These are phyloP conservation scores for Ochetophila trinervis DNA, from an alignment of 306 rosid genomes.

Conservation along the genomic window DNA sequence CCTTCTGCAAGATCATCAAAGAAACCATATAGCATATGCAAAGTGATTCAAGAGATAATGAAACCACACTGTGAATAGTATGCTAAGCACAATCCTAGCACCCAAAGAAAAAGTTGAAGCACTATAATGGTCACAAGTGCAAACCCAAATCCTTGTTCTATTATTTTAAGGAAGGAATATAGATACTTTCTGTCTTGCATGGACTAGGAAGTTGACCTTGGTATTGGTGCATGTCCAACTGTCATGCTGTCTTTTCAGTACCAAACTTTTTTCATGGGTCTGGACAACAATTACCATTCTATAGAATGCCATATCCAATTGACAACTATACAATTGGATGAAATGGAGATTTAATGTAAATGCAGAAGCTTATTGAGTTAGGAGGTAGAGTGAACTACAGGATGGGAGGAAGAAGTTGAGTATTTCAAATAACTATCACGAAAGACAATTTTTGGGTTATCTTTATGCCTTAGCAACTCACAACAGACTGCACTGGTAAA, in stretches of 20 bases:
- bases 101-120: neutral
- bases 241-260: too few species aligned
- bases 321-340: too few species aligned
- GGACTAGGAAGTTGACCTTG: neutral
- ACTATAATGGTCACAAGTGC: neutral
- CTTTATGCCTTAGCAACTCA: neutral
- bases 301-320: too few species aligned
- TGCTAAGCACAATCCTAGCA: neutral
- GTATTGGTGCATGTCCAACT: too few species aligned
- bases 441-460: neutral
- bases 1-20: constrained; percentile 50
- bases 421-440: too few species aligned
- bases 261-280: too few species aligned
- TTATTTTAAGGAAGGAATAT: neutral
- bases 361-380: too few species aligned
- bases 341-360: too few species aligned
- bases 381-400: too few species aligned
- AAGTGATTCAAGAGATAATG: neutral
- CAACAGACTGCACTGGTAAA: neutral
- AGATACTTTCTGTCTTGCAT: neutral
- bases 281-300: too few species aligned
- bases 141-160: neutral
- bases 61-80: neutral
- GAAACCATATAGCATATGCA: neutral
- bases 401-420: too few species aligned